These are phyloP conservation scores for Skeletonema costatum DNA, from an alignment of 108 stramenopile genomes.

Conservation along the genomic window DNA sequence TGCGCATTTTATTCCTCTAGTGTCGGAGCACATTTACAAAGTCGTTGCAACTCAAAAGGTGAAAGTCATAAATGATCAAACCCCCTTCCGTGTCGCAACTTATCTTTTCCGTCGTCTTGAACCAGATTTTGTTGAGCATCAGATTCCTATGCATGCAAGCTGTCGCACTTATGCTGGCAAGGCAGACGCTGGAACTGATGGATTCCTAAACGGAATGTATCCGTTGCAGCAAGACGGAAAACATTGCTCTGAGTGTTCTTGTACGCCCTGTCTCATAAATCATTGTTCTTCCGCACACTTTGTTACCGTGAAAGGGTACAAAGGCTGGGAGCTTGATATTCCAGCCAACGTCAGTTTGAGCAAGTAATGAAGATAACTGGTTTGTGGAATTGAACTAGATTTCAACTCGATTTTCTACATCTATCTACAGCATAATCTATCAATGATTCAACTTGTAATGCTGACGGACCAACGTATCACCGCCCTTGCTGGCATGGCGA, in stretches of 20 bases:
- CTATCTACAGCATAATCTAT: no score
- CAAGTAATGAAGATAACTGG: no score
- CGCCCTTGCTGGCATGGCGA: no score
- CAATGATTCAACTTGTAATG: no score
- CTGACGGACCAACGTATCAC: no score
- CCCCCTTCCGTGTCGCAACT: slow-evolving; percentile 10
- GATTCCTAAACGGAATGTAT: slow-evolving; percentile 19
- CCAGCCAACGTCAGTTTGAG: no score
- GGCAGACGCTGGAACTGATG: slow-evolving; percentile 9
- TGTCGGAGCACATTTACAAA: slow-evolving; percentile 17
- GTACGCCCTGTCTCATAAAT: slow-evolving; percentile 16
- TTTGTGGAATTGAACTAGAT: no score
- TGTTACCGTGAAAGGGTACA: slow-evolving; percentile 14
- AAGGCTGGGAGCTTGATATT: slow-evolving; percentile 6
- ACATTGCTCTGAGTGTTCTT: slow-evolving; percentile 9
- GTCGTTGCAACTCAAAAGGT: neutral
- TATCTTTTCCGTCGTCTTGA: slow-evolving; percentile 7
- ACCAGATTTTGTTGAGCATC: slow-evolving; percentile 4
- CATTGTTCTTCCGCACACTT: neutral
- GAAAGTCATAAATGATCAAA: slow-evolving; percentile 9
- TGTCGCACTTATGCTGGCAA: slow-evolving; percentile 16
- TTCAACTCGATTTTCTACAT: no score
- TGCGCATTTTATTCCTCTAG: slow-evolving; percentile 19
- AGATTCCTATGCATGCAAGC: slow-evolving; percentile 16
- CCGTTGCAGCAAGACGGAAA: slow-evolving; percentile 12